A percentile compares a stretch with the other conserved stretches of the same genome.
These are phyloP conservation scores for Talaromyces sp. DNA, from an alignment of 2,329 filamentous ascomycete genomes.

Conservation along the genomic window DNA sequence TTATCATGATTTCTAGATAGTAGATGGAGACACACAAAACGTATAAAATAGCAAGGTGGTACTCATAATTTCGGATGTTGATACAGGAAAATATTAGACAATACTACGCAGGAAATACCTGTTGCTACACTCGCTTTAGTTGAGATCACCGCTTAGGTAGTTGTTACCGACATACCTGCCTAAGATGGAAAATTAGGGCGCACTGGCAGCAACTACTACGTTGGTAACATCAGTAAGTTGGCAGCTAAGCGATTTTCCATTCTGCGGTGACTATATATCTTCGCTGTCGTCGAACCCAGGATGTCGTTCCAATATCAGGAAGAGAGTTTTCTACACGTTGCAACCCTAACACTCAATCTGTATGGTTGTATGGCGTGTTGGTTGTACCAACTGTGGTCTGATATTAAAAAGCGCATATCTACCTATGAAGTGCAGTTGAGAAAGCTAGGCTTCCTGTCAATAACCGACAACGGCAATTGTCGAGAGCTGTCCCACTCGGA, in stretches of 20 bases:
- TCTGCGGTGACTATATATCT: not conserved
- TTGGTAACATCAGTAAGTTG: not conserved
- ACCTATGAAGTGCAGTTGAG: not conserved
- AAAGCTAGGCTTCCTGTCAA: not conserved
- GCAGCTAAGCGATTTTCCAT: not conserved
- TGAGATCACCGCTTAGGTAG: not conserved
- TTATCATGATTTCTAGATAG: not conserved
- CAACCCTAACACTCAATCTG: not conserved
- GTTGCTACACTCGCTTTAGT: not conserved
- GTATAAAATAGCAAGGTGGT: not conserved
- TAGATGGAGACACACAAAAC: too few relatives aligned
- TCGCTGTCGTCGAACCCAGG: not conserved
- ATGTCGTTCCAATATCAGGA: not conserved
- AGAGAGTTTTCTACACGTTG: not conserved
- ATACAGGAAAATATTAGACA: not conserved
- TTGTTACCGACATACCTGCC: not conserved
- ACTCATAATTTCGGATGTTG: not conserved
- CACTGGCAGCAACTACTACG: not conserved
- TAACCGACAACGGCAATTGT: not conserved
- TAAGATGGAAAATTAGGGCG: not conserved
- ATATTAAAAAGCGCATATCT: not conserved
- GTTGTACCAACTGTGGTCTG: not conserved
- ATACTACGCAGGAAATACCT: not conserved
- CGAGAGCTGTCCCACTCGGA: not conserved
- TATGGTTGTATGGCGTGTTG: not conserved